Evolutionary conservation across 2,329 filamentous ascomycete species (phyloP), one percentile per base, ranked within the genome.

Genomic region (Fusarium coicis): DNA sequence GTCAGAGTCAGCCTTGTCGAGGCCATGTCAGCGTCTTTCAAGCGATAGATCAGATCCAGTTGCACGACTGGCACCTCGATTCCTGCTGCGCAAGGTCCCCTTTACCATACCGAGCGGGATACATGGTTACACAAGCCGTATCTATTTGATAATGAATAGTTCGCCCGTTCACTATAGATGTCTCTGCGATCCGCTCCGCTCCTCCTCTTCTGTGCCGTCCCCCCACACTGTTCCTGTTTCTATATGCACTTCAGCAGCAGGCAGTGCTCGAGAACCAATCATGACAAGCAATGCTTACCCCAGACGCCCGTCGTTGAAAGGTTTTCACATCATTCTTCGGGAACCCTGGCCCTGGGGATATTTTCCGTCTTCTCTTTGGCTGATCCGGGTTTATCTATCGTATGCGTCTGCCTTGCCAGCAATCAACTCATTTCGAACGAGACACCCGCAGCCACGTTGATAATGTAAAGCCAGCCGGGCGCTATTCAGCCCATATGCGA

Each of bases 291-390:
- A 64, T 64, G 57, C 67, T 72, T 74, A 74, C 63, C 43, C 58
- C 63, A 72, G 55, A 74, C 71, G 71, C 71, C 71, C 71, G 71
- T 72, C 23, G 23, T 23, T 55, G 58, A 64, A 73, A 62, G 26
- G 44, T 74, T 65, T 74, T 73, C 66, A 60, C 30, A 23, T 70
- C 72, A 71, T 64, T 32, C 58, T 65, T 28, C n/a, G 34, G 16
- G 39, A 54, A 39, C 39, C 53, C 63, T 70, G 58, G 49, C 36
- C 52, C 23, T 18, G 32, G 30, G 30, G 36, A 43, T 39, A 12
- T 15, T 50, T 67, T 36, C 50, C 36, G 34, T 47, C 12, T 46
- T 70, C 50, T 66, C 36, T 53, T 64, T 58, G 46, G 58, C n/a
- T 46, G 30, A 28, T 52, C 54, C 23, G 46, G 43, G 53, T 57